Evolutionary conservation across 495 filamentous ascomycete species (phyloP).

Genomic region (Talaromyces trachyspermus): DNA sequence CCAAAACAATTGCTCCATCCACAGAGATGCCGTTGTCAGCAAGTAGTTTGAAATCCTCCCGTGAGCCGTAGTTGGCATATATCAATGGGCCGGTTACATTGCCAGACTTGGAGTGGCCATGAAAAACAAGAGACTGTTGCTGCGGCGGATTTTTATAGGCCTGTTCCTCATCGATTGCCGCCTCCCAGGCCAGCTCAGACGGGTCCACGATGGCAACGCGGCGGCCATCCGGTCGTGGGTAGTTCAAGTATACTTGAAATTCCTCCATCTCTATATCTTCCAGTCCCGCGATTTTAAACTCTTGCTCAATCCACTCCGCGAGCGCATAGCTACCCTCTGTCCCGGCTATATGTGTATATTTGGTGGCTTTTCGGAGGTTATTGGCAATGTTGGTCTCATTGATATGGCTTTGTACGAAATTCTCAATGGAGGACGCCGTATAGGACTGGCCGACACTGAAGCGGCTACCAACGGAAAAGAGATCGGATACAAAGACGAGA

Average conservation of each 20-base stretch:
- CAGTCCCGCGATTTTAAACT: slow-evolving; percentile 61
- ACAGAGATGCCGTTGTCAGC: slow-evolving; percentile 62
- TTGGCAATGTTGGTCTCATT: slow-evolving; percentile 61
- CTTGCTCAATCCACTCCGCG: slow-evolving; percentile 69
- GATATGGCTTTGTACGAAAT: slow-evolving; percentile 62
- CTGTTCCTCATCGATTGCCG: slow-evolving; percentile 71
- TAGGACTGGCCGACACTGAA: slow-evolving; percentile 37
- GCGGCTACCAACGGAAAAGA: slow-evolving; percentile 51
- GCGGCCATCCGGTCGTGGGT: slow-evolving; percentile 68
- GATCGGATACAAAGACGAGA: slow-evolving; percentile 71
- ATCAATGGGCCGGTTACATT: slow-evolving; percentile 88
- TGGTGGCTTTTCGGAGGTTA: slow-evolving; percentile 63
- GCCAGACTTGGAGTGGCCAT: slow-evolving; percentile 82
- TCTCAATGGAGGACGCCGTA: slow-evolving; percentile 54
- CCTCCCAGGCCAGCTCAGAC: slow-evolving; percentile 63
- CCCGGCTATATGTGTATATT: slow-evolving; percentile 80
- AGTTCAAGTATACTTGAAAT: slow-evolving; percentile 89
- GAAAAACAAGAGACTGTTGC: slow-evolving; percentile 66
- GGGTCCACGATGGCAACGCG: slow-evolving; percentile 77
- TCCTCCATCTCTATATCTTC: slow-evolving; percentile 66
- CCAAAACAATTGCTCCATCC: slow-evolving; percentile 73
- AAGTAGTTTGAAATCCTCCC: slow-evolving; percentile 70
- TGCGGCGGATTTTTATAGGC: slow-evolving; percentile 44
- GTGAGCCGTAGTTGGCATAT: slow-evolving; percentile 87
- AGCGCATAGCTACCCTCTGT: slow-evolving; percentile 81